These are phyloP conservation scores for Aspergillus brunneoviolaceus DNA, from an alignment of 2,329 filamentous ascomycete species.

Conservation along the genomic window DNA sequence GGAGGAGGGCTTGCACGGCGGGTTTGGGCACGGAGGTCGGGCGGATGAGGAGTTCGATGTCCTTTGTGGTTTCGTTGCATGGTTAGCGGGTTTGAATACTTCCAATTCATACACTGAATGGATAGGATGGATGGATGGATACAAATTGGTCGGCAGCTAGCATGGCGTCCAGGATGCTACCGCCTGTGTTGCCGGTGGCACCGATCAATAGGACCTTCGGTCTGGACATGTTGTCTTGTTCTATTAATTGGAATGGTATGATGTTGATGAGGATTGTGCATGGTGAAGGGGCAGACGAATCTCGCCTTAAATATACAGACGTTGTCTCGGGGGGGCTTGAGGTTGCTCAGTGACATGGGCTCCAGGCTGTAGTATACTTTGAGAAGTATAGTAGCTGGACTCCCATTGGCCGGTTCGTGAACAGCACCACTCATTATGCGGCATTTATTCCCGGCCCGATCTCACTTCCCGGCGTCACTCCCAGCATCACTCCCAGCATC, in stretches of 20 bases:
- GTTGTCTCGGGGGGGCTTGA: too few species aligned
- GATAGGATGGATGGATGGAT: background rate
- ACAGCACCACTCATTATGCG: too few species aligned
- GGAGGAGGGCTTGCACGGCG: slow-evolving; percentile 32
- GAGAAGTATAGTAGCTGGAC: too few species aligned
- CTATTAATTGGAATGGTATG: background rate
- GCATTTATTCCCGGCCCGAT: too few species aligned
- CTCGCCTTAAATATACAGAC: too few species aligned
- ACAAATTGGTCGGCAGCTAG: slow-evolving; percentile 23
- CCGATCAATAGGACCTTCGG: slow-evolving; percentile 26
- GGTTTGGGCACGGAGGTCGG: slow-evolving; percentile 45
- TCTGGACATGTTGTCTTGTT: background rate
- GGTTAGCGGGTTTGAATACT: background rate
- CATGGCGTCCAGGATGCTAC: slow-evolving; percentile 27
- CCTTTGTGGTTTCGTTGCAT: slow-evolving; percentile 25
- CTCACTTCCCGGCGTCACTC: too few species aligned
- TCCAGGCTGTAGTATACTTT: too few species aligned
- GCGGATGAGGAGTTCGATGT: slow-evolving; percentile 46
- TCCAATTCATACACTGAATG: too few species aligned
- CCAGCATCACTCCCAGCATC: too few species aligned
- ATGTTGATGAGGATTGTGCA: background rate
- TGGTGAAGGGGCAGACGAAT: background rate
- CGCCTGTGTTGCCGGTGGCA: slow-evolving; percentile 30
- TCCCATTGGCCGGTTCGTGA: too few species aligned
- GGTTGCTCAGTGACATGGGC: too few species aligned